Evolutionary conservation across 164 flowering plant species (phyloP).

Genomic region (Protea cynaroides): DNA sequence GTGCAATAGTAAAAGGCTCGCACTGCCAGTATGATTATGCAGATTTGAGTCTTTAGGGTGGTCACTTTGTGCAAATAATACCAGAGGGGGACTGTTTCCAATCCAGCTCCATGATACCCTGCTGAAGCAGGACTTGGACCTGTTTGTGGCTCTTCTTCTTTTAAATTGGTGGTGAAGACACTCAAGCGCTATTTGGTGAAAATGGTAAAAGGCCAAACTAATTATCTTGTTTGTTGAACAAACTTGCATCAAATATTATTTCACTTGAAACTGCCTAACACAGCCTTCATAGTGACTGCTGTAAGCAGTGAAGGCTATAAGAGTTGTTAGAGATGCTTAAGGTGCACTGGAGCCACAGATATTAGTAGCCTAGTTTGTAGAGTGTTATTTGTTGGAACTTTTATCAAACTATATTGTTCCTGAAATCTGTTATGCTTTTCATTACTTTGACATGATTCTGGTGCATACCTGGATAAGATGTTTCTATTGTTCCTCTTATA

Average conservation of each 20-base stretch:
- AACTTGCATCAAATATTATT: slow-evolving; percentile 1
- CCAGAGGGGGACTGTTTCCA: too few relatives aligned
- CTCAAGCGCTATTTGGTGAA: too few relatives aligned
- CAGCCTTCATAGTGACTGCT: neutral
- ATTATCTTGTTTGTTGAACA: neutral
- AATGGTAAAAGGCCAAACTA: too few relatives aligned
- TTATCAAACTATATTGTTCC: neutral
- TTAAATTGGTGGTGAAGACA: too few relatives aligned
- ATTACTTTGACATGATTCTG: slow-evolving; percentile 1
- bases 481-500: slow-evolving; percentile 19
- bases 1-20: too few relatives aligned
- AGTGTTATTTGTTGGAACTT: neutral
- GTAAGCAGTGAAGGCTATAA: neutral
- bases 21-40: too few relatives aligned
- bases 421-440: neutral
- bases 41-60: too few relatives aligned
- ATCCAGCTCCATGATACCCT: too few relatives aligned
- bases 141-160: too few relatives aligned
- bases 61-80: too few relatives aligned
- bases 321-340: too few relatives aligned
- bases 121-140: too few relatives aligned
- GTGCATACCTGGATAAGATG: neutral
- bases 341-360: neutral
- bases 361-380: neutral
- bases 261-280: neutral